Conservation (phyloP, 257 asterid genomes). For the Capsicum chinense region DNA sequence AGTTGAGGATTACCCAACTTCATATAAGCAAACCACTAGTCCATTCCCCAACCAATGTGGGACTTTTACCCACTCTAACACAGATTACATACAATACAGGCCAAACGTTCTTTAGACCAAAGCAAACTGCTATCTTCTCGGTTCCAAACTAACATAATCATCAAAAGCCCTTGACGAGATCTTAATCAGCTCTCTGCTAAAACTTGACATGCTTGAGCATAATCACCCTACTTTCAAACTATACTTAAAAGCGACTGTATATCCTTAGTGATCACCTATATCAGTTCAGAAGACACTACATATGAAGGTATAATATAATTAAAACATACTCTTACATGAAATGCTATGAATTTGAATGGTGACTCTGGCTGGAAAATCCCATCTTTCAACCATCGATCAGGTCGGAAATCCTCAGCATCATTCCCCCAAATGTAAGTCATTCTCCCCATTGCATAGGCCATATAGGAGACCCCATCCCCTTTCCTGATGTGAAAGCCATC, state of each 20-base stretch:
- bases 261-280: not conserved
- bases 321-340: constrained; percentile 48
- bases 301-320: not conserved
- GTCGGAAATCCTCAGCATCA: constrained; percentile 64
- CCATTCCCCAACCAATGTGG: no score
- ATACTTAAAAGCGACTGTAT: not conserved
- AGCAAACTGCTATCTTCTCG: not conserved
- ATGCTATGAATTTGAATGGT: constrained; percentile 75
- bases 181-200: not conserved
- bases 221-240: not conserved
- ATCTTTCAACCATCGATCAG: constrained; percentile 74
- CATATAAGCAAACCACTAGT: no score
- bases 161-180: not conserved
- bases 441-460: constrained; percentile 78
- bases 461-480: constrained; percentile 67
- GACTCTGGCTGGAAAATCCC: constrained; percentile 67
- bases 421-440: constrained; percentile 74
- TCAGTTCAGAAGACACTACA: not conserved
- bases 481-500: constrained; percentile 65
- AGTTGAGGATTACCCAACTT: no score
- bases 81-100: not conserved
- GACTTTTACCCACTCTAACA: no score
- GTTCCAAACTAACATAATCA: not conserved
- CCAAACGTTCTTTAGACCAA: not conserved
- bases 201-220: not conserved